Conservation (phyloP, 495 filamentous ascomycete genomes). For the Polyplosphaeria fusca region DNA sequence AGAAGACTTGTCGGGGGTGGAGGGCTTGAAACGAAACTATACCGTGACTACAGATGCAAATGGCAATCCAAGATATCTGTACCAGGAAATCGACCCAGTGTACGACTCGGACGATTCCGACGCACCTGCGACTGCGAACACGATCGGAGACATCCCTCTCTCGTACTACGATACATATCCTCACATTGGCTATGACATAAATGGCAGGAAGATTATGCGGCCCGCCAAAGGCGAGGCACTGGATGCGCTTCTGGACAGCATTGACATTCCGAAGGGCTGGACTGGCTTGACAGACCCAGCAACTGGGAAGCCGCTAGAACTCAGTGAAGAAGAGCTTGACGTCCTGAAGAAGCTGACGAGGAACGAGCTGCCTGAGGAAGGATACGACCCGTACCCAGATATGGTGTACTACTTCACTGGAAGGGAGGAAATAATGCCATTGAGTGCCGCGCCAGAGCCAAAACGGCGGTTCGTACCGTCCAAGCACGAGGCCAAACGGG, state of each 20-base stretch:
- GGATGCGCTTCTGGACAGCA: conserved; percentile 90
- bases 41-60: conserved; percentile 64
- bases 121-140: conserved; percentile 73
- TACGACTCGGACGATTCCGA: conserved; percentile 96
- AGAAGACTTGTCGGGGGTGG: conserved; percentile 36
- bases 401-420: conserved; percentile 90
- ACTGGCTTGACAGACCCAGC: conserved; percentile 90
- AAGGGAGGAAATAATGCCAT: conserved; percentile 85
- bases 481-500: conserved; percentile 93
- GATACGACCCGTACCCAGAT: conserved; percentile 86
- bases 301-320: conserved; percentile 85
- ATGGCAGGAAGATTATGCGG: conserved; percentile 95
- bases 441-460: conserved; percentile 91
- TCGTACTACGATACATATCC: conserved; percentile 96
- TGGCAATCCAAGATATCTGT: conserved; percentile 71
- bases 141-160: conserved; percentile 90
- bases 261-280: conserved; percentile 97
- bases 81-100: conserved; percentile 86
- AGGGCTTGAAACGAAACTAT: conserved; percentile 53
- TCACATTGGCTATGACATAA: conserved; percentile 98
- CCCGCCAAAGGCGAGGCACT: conserved; percentile 91
- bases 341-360: conserved; percentile 84
- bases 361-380: conserved; percentile 82
- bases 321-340: conserved; percentile 85
- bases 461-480: conserved; percentile 95